phyloP scores from a whole-genome alignment of 352 stramenopile genomes.

The Pythium coloratum region DNA sequence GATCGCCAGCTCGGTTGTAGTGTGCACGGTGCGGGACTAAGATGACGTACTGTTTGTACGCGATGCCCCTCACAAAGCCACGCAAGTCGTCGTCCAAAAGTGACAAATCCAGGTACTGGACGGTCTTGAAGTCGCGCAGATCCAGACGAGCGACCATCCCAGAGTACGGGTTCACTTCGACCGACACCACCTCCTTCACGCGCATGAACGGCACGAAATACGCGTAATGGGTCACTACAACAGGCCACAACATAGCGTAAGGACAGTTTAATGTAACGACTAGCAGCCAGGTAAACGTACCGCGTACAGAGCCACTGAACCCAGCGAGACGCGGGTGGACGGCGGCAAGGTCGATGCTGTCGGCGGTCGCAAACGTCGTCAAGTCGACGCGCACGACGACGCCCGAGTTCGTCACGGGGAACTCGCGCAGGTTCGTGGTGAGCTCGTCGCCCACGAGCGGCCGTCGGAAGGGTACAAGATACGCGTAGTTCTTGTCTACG shows the following conservation, averaged over 20 bases:
- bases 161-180: conserved; percentile 58
- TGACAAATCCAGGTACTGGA: conserved; percentile 56
- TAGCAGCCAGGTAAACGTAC: conserved; percentile 21
- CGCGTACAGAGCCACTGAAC: conserved; percentile 64
- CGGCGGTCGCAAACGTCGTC: conserved; percentile 38
- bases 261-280: too few species aligned
- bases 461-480: conserved; percentile 54
- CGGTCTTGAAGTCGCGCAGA: conserved; percentile 56
- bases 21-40: conserved; percentile 51
- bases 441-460: conserved; percentile 46
- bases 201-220: conserved; percentile 81
- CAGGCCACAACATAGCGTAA: too few species aligned
- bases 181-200: conserved; percentile 33
- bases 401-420: conserved; percentile 64
- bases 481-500: conserved; percentile 61
- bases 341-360: conserved; percentile 53
- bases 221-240: conserved; percentile 56
- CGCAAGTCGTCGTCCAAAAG: conserved; percentile 46
- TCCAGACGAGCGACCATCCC: conserved; percentile 61
- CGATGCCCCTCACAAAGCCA: conserved; percentile 70
- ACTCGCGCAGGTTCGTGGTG: conserved; percentile 69
- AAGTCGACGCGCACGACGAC: conserved; percentile 62
- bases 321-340: conserved; percentile 50
- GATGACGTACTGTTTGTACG: conserved; percentile 74
- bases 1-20: conserved; percentile 30